These are phyloP conservation scores for Carex pumila DNA, from an alignment of 176 grass and related monocot genomes.

Conservation along the genomic window DNA sequence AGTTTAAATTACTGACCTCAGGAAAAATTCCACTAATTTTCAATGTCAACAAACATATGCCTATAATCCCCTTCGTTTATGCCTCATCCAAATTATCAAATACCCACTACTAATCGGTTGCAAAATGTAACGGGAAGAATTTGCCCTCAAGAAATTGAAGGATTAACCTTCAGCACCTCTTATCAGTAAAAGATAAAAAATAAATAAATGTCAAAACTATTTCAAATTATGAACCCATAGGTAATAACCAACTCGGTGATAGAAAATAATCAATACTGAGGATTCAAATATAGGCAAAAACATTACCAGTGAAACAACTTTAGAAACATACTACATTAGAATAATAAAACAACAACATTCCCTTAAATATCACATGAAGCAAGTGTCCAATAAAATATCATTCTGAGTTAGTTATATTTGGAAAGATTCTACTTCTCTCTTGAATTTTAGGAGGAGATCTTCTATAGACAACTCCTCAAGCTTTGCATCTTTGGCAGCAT, in stretches of 20 bases:
- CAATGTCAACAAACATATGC: too few relatives aligned
- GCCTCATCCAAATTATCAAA: too few relatives aligned
- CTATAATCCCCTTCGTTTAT: too few relatives aligned
- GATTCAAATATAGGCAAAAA: neutral
- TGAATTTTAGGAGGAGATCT: constrained; percentile 47
- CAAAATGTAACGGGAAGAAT: too few relatives aligned
- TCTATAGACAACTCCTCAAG: constrained; percentile 42
- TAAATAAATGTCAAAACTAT: neutral
- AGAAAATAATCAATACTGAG: neutral
- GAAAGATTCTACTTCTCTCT: constrained; percentile 53
- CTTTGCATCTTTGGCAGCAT: constrained; percentile 54
- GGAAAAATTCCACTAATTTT: too few relatives aligned
- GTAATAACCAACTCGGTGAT: neutral
- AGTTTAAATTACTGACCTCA: too few relatives aligned
- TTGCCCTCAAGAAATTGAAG: neutral
- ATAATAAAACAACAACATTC: neutral
- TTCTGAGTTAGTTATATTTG: constrained; percentile 12
- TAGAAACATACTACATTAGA: neutral
- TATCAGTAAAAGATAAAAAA: neutral
- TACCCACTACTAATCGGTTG: too few relatives aligned
- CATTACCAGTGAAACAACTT: neutral
- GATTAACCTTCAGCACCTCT: neutral
- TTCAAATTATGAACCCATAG: neutral
- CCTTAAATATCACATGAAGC: neutral
- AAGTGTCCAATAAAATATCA: neutral